phyloP scores from a whole-genome alignment of 495 filamentous ascomycete genomes.

The Aspergillus mulundensis region DNA sequence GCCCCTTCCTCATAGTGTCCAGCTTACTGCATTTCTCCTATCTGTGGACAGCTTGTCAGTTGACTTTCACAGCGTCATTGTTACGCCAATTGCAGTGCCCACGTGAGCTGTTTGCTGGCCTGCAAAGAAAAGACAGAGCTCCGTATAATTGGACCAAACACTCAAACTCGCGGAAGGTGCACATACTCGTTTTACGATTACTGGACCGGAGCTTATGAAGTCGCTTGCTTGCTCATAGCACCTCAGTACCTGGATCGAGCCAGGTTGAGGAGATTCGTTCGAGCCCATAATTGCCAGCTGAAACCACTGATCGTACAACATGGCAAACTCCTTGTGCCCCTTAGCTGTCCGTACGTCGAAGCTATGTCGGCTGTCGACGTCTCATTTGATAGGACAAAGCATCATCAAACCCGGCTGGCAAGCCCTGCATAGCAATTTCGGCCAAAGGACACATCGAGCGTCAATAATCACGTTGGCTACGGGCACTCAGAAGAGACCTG shows the following conservation, averaged over 20 bases:
- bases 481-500: conserved; percentile 4
- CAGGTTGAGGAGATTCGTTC: not conserved
- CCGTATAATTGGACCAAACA: not conserved
- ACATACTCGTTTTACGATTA: not conserved
- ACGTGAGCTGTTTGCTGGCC: conserved; percentile 8
- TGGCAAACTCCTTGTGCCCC: conserved; percentile 10
- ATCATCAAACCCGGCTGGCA: conserved; percentile 5
- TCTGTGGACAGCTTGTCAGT: not conserved
- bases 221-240: not conserved
- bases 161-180: not conserved
- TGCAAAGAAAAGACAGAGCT: not conserved
- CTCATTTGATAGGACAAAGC: not conserved
- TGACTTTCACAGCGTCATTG: not conserved
- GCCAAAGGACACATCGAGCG: not conserved
- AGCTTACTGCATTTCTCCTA: too few relatives aligned
- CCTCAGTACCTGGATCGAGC: not conserved
- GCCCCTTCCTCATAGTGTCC: not conserved
- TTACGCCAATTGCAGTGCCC: not conserved
- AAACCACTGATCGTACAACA: not conserved
- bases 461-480: conserved; percentile 8
- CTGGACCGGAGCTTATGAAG: not conserved
- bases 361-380: conserved; percentile 4
- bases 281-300: not conserved
- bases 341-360: conserved; percentile 8
- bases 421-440: not conserved